phyloP scores from a whole-genome alignment of 2,329 filamentous ascomycete species.

The Epichloe hybrida region DNA sequence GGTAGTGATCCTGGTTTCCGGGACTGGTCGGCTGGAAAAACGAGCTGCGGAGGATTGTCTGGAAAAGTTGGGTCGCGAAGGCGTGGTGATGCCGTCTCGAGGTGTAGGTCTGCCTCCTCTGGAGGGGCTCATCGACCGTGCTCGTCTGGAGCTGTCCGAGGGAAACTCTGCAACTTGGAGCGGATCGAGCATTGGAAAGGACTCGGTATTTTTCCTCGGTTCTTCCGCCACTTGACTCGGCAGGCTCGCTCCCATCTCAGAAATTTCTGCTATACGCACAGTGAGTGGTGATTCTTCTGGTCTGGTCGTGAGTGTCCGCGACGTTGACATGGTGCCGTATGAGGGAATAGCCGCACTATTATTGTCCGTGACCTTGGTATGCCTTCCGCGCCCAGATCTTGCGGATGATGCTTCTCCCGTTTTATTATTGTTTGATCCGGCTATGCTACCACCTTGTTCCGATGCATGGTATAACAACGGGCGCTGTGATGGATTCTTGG shows the following conservation, averaged over 20 bases:
- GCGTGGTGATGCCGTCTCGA: constrained; percentile 12
- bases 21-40: constrained; percentile 62
- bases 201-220: constrained; percentile 4
- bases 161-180: constrained; percentile 5
- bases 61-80: constrained; percentile 32
- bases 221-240: background rate
- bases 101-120: constrained; percentile 5
- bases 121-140: constrained; percentile 14
- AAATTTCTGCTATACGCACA: constrained; percentile 6
- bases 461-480: constrained; percentile 10
- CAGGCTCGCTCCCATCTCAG: constrained; percentile 1
- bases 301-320: constrained; percentile 7
- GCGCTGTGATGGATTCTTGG: constrained; percentile 7
- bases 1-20: constrained; percentile 51
- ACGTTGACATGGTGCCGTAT: constrained; percentile 21
- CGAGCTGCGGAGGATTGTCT: constrained; percentile 40
- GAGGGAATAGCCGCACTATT: constrained; percentile 10
- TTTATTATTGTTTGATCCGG: background rate
- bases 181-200: constrained; percentile 12
- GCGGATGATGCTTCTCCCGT: constrained; percentile 8
- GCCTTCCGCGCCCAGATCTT: constrained; percentile 8
- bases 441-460: background rate
- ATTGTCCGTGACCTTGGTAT: constrained; percentile 4
- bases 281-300: constrained; percentile 2
- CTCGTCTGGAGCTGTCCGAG: constrained; percentile 7